Conservation (phyloP, 176 grass and related monocot genomes). For the Phyllostachys edulis region DNA sequence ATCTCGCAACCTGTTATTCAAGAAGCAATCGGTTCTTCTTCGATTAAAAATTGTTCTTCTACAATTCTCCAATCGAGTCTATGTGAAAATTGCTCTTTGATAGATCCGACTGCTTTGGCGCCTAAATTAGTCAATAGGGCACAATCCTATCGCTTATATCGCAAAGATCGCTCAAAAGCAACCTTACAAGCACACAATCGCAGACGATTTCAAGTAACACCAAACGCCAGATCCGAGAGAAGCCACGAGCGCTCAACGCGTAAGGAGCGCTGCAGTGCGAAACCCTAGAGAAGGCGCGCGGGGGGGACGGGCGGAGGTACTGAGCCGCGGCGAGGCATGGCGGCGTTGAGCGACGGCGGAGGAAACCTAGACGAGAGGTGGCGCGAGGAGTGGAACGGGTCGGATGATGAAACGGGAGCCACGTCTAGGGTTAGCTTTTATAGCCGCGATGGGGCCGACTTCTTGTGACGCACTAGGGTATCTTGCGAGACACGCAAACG, state of each 20-base stretch:
- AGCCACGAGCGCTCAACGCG: background rate
- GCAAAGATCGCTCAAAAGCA: too few relatives aligned
- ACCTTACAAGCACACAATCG: background rate
- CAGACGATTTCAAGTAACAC: background rate
- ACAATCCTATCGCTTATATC: background rate
- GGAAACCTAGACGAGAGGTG: slow-evolving; percentile 62
- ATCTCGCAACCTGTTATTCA: slow-evolving; percentile 45
- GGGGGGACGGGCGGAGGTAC: background rate
- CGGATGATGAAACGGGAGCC: background rate
- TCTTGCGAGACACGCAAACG: slow-evolving; percentile 32
- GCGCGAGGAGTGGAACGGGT: background rate
- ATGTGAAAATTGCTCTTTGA: background rate
- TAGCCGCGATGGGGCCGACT: background rate
- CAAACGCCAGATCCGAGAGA: background rate
- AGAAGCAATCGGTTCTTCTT: slow-evolving; percentile 17
- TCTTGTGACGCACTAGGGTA: background rate
- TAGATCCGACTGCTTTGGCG: background rate
- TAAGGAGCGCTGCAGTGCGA: background rate
- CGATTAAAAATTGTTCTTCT: background rate
- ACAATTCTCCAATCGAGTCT: background rate
- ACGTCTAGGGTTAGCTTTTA: slow-evolving; percentile 42
- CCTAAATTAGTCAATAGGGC: background rate
- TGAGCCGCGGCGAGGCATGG: slow-evolving; percentile 78
- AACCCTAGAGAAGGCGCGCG: background rate
- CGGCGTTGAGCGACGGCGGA: background rate